Evolutionary conservation across 345 rosid genomes (phyloP).

Genomic region (Sisymbrium irio): DNA sequence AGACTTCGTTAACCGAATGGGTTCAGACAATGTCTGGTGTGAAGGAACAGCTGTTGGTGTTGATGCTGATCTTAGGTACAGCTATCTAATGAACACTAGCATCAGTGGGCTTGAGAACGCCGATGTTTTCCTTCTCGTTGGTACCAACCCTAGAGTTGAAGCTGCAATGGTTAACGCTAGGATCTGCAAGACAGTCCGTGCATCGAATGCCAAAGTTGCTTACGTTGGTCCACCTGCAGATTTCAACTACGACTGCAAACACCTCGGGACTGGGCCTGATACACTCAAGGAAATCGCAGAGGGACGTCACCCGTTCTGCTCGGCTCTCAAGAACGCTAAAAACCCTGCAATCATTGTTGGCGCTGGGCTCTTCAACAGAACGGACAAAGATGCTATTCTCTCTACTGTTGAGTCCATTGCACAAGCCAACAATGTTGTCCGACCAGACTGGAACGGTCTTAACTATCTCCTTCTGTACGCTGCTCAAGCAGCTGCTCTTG

Average conservation of each 20-base stretch:
- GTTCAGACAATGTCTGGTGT: constrained; percentile 90
- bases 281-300: constrained; percentile 74
- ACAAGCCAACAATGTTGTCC: constrained; percentile 59
- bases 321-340: constrained; percentile 67
- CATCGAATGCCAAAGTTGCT: constrained; percentile 79
- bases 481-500: constrained; percentile 98
- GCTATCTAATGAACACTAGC: constrained; percentile 86
- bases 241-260: constrained; percentile 76
- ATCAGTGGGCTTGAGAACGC: constrained; percentile 94
- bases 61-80: constrained; percentile 89
- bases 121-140: constrained; percentile 89
- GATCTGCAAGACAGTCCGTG: constrained; percentile 85
- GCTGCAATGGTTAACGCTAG: constrained; percentile 99
- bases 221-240: constrained; percentile 81
- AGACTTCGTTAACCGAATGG: constrained; percentile 88
- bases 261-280: constrained; percentile 87
- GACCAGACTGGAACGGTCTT: constrained; percentile 95
- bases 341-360: constrained; percentile 91
- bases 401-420: constrained; percentile 73
- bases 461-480: constrained; percentile 85
- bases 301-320: constrained; percentile 73
- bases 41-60: constrained; percentile 81
- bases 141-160: constrained; percentile 96
- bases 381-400: constrained; percentile 75
- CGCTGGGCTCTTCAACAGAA: constrained; percentile 80